These are phyloP conservation scores for Lophiostoma macrostomum DNA, from an alignment of 495 filamentous ascomycete genomes.

Conservation along the genomic window DNA sequence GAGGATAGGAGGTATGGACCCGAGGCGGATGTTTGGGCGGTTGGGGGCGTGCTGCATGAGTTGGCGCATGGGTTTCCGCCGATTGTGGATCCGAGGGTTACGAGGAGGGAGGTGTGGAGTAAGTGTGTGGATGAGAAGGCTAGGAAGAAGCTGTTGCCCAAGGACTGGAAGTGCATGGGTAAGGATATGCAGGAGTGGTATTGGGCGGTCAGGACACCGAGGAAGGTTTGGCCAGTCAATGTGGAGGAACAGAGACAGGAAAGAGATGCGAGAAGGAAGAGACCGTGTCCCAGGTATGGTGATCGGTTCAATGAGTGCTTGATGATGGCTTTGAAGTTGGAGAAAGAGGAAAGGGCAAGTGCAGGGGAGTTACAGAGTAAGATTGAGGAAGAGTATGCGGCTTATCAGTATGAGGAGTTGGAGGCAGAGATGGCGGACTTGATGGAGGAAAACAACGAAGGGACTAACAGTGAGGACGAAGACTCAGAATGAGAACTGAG, in stretches of 20 bases:
- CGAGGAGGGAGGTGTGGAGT: neutral
- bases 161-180: neutral
- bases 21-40: conserved; percentile 23
- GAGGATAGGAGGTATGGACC: neutral
- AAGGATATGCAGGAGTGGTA: neutral
- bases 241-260: neutral
- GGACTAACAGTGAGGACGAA: neutral
- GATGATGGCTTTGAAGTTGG: conserved; percentile 4
- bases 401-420: conserved; percentile 5
- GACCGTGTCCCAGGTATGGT: neutral
- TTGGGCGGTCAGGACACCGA: neutral
- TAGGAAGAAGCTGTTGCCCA: no score
- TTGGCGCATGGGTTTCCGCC: conserved; percentile 12
- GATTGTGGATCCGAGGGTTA: neutral
- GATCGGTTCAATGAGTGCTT: conserved; percentile 5
- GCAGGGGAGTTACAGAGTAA: neutral
- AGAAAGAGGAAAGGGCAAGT: neutral
- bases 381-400: conserved; percentile 5
- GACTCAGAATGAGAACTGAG: neutral
- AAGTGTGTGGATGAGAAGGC: neutral
- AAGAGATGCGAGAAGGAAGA: neutral
- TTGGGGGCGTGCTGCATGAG: conserved; percentile 15
- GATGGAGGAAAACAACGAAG: neutral
- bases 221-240: neutral
- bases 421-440: neutral